Evolutionary conservation across 108 stramenopile species (phyloP), one percentile per base, ranked within the genome.

Genomic region (Fragilariopsis cylindrus): DNA sequence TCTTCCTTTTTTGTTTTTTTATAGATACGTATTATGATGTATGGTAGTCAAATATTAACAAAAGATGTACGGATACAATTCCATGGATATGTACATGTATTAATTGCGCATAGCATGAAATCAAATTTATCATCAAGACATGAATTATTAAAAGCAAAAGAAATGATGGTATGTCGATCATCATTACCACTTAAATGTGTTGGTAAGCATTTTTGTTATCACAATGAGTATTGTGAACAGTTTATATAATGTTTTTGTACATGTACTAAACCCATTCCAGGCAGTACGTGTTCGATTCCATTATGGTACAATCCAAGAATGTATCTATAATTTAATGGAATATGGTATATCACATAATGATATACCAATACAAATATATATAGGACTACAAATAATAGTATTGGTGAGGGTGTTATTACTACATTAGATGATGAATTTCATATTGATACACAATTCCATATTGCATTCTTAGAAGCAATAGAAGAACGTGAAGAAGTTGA

Each of bases 301-400:
- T 44, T 13, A 43, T 13, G 65, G 65, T 9, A 41, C 58, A 9
- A 40, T 60, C n/a, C 9, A 66, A 16, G 77, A 78, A 39, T 72
- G 71, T 43, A 5, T 71, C 45, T 67, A 72, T 45, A 67, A 42
- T 2, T 45, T 78, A 13, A 69, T 69, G 54, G 3, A 66, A 2
- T 78, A 55, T 42, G 77, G 77, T 15, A 72, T 78, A 7, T 49
- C 71, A 0, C 42, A 43, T 4, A 46, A 48, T 5, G 30, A 5
- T 7, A 42, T 78, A 6, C 77, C 77, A 1, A 48, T 78, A 13
- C 57, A 49, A n/a, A n/a, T n/a, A n/a, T n/a, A 42, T 12, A 39
- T 6, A 53, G 15, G 21, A 30, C 30, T 30, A 30, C 2, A 2
- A 30, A 2, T 2, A 30, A 1, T 30, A 30, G 30, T 30, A 30